phyloP scores from a whole-genome alignment of 345 rosid species.

The Capsella bursapastoris region DNA sequence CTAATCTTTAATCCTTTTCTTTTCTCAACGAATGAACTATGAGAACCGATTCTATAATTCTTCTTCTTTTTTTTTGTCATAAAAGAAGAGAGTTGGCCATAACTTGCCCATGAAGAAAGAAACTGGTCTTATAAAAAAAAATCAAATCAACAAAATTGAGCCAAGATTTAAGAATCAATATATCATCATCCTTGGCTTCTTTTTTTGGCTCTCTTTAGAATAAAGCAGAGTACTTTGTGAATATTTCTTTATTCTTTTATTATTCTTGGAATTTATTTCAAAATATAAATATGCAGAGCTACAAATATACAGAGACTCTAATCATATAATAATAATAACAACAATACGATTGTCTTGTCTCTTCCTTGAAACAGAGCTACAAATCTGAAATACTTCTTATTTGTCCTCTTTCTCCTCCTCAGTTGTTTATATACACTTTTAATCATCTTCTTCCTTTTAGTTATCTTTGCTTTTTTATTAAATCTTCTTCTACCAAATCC shows the following conservation, averaged over 20 bases:
- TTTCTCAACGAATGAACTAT: slow-evolving; percentile 7
- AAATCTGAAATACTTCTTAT: slow-evolving; percentile 36
- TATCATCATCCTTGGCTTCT: slow-evolving; percentile 33
- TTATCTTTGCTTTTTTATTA: slow-evolving; percentile 13
- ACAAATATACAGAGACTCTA: slow-evolving; percentile 17
- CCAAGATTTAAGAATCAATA: background rate
- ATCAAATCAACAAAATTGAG: slow-evolving; percentile 16
- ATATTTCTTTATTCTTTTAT: slow-evolving; percentile 39
- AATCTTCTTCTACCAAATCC: slow-evolving; percentile 26
- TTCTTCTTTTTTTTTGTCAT: slow-evolving; percentile 8
- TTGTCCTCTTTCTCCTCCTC: slow-evolving; percentile 26
- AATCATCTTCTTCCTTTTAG: background rate
- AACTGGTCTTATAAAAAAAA: slow-evolving; percentile 26
- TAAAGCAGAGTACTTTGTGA: slow-evolving; percentile 45
- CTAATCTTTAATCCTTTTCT: background rate
- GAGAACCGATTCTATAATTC: slow-evolving; percentile 40
- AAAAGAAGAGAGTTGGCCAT: slow-evolving; percentile 35
- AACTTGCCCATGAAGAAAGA: slow-evolving; percentile 45
- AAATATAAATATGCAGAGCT: slow-evolving; percentile 1
- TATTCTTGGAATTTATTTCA: background rate
- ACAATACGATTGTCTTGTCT: slow-evolving; percentile 16
- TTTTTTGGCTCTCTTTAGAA: slow-evolving; percentile 42
- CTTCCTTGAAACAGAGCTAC: slow-evolving; percentile 37
- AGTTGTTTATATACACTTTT: background rate
- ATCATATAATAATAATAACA: slow-evolving; percentile 38